A percentile compares a stretch with the other conserved stretches of the same genome.
phyloP scores from a whole-genome alignment of 2,329 filamentous ascomycete genomes.

The Lasiodiplodia hormozganensis region DNA sequence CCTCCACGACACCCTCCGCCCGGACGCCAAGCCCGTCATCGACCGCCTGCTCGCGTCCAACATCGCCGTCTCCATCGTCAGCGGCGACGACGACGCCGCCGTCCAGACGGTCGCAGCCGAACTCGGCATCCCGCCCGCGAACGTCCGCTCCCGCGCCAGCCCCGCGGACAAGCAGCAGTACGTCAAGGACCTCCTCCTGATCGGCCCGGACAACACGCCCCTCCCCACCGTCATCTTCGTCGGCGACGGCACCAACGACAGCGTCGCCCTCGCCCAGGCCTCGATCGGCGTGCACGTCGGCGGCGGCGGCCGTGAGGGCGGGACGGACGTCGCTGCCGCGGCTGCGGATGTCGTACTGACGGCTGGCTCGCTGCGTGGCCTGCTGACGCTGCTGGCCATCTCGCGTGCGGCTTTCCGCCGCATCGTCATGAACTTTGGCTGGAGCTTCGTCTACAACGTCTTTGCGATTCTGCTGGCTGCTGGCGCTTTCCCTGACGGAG shows the following conservation, averaged over 20 bases:
- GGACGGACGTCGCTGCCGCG: slow-evolving; percentile 68
- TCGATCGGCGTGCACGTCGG: slow-evolving; percentile 73
- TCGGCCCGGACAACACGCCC: slow-evolving; percentile 29
- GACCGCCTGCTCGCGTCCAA: slow-evolving; percentile 56
- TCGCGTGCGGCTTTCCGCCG: slow-evolving; percentile 48
- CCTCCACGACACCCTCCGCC: slow-evolving; percentile 56
- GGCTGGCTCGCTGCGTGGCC: slow-evolving; percentile 7
- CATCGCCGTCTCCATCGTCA: slow-evolving; percentile 62
- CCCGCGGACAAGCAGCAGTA: slow-evolving; percentile 64
- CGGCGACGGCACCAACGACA: slow-evolving; percentile 83
- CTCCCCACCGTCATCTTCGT: slow-evolving; percentile 57
- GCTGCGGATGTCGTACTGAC: slow-evolving; percentile 62
- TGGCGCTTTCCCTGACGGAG: slow-evolving; percentile 66
- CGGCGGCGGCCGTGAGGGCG: background rate
- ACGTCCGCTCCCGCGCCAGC: slow-evolving; percentile 55
- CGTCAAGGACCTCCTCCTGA: slow-evolving; percentile 44
- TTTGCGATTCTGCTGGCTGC: slow-evolving; percentile 71
- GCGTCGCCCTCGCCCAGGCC: slow-evolving; percentile 73
- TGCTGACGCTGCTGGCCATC: slow-evolving; percentile 66
- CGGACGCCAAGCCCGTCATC: slow-evolving; percentile 60
- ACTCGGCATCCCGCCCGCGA: slow-evolving; percentile 44
- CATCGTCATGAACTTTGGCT: slow-evolving; percentile 70
- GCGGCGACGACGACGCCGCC: slow-evolving; percentile 61
- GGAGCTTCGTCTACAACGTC: slow-evolving; percentile 74
- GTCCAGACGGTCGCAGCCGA: slow-evolving; percentile 56